Percentiles rank a stretch among this genome's conserved stretches.
Evolutionary conservation across 2,329 filamentous ascomycete species (phyloP).

Genomic region (Epichloe sp.): DNA sequence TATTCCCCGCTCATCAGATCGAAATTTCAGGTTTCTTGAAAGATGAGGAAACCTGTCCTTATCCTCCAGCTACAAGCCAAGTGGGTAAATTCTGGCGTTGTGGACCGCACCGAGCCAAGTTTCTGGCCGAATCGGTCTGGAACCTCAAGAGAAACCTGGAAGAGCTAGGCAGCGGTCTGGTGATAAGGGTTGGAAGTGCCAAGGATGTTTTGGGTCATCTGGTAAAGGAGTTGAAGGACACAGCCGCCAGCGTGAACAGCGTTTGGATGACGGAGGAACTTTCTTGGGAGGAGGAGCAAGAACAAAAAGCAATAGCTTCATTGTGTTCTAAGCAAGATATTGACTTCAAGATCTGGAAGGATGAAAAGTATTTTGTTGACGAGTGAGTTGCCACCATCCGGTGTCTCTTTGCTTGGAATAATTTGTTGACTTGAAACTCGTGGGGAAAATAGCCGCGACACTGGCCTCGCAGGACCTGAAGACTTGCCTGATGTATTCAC

Average conservation of each 20-base stretch:
- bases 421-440: not conserved
- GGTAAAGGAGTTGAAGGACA: slow-evolving; percentile 32
- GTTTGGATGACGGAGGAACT: slow-evolving; percentile 67
- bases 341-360: slow-evolving; percentile 52
- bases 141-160: slow-evolving; percentile 53
- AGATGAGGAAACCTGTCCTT: slow-evolving; percentile 43
- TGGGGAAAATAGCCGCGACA: slow-evolving; percentile 42
- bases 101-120: slow-evolving; percentile 58
- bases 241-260: slow-evolving; percentile 36
- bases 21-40: slow-evolving; percentile 64
- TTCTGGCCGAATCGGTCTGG: slow-evolving; percentile 61
- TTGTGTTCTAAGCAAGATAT: slow-evolving; percentile 39
- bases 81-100: slow-evolving; percentile 60
- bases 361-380: slow-evolving; percentile 70
- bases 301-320: slow-evolving; percentile 43
- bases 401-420: not conserved
- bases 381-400: slow-evolving; percentile 43
- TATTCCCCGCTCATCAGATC: slow-evolving; percentile 57
- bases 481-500: slow-evolving; percentile 67
- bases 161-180: slow-evolving; percentile 44
- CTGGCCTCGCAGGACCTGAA: slow-evolving; percentile 40
- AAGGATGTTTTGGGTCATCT: slow-evolving; percentile 47
- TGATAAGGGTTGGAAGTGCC: slow-evolving; percentile 49
- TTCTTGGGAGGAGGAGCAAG: slow-evolving; percentile 52
- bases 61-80: slow-evolving; percentile 53